Conservation (phyloP, 495 filamentous ascomycete species). For the Parmelia sp. region DNA sequence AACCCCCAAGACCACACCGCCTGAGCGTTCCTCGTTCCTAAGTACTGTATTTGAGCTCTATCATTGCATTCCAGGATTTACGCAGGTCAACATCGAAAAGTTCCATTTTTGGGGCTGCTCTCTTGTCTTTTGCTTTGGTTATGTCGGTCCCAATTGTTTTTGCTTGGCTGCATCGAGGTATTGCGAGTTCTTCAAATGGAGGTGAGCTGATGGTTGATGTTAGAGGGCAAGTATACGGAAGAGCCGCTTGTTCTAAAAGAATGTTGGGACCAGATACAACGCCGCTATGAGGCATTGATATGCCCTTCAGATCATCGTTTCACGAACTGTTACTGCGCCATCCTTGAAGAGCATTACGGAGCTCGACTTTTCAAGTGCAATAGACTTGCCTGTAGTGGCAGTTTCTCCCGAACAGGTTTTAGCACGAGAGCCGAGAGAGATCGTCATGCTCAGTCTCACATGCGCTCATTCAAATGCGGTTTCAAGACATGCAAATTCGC, state of each 20-base stretch:
- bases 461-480: slow-evolving; percentile 11
- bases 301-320: slow-evolving; percentile 3
- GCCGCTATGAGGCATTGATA: slow-evolving; percentile 6
- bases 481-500: slow-evolving; percentile 4
- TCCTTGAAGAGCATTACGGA: neutral
- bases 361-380: slow-evolving; percentile 4
- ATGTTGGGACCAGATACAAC: slow-evolving; percentile 8
- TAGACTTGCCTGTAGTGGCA: neutral
- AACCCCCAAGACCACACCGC: no score
- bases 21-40: no score
- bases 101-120: no score
- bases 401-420: slow-evolving; percentile 9
- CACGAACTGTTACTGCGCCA: neutral
- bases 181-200: no score
- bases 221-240: neutral
- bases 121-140: no score
- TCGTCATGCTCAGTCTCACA: slow-evolving; percentile 5
- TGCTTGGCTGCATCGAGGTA: neutral
- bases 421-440: neutral
- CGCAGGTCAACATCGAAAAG: no score
- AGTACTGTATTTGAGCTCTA: no score
- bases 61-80: no score
- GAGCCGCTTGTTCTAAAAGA: slow-evolving; percentile 5
- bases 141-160: no score
- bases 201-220: neutral